Evolutionary conservation across 768 basidiomycete species (phyloP).

Genomic region (Artomyces pyxidatus): DNA sequence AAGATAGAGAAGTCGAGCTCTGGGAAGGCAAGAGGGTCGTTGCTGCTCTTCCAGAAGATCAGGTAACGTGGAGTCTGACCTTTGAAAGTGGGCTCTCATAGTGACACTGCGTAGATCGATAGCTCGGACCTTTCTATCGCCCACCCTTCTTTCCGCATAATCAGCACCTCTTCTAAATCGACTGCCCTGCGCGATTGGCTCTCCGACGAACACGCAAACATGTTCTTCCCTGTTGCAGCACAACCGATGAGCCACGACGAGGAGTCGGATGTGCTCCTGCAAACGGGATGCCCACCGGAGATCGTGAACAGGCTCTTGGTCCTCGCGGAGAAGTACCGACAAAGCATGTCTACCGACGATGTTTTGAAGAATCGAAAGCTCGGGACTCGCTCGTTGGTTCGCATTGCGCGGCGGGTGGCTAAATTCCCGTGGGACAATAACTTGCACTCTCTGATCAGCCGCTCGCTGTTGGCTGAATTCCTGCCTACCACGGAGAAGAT

Average conservation of each 20-base stretch:
- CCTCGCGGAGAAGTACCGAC: constrained; percentile 53
- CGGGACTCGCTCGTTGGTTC: constrained; percentile 50
- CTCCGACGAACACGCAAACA: constrained; percentile 56
- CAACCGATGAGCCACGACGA: constrained; percentile 51
- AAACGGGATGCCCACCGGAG: constrained; percentile 39
- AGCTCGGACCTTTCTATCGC: constrained; percentile 37
- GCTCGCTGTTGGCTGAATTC: constrained; percentile 51
- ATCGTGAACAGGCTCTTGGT: constrained; percentile 34
- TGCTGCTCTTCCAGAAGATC: constrained; percentile 34
- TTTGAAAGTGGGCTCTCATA: constrained; percentile 15
- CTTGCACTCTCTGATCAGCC: constrained; percentile 37
- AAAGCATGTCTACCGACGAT: constrained; percentile 45
- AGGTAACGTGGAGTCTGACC: constrained; percentile 27
- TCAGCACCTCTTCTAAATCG: constrained; percentile 56
- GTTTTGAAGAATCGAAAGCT: constrained; percentile 55
- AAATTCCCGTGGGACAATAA: constrained; percentile 37
- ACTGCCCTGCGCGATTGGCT: constrained; percentile 64
- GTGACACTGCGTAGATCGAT: constrained; percentile 4
- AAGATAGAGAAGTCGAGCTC: constrained; percentile 56
- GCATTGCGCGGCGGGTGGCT: constrained; percentile 44
- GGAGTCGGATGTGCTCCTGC: constrained; percentile 38
- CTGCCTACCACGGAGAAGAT: constrained; percentile 50
- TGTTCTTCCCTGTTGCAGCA: constrained; percentile 57
- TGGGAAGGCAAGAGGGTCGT: constrained; percentile 60
- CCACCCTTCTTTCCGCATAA: constrained; percentile 53